phyloP scores from a whole-genome alignment of 2,329 filamentous ascomycete genomes.

The Albifimbria verrucaria region DNA sequence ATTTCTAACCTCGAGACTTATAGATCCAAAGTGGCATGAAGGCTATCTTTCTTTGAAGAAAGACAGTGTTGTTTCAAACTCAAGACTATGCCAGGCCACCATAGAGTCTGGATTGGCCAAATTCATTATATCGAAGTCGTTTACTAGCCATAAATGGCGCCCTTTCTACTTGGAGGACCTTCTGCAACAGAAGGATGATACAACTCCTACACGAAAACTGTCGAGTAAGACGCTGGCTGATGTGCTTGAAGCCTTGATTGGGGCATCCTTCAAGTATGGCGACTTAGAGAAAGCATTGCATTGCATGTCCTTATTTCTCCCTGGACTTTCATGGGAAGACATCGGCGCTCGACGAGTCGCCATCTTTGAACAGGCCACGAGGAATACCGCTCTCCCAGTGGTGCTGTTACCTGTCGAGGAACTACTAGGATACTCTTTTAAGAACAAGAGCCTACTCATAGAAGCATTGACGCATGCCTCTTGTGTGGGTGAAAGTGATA shows the following conservation, averaged over 20 bases:
- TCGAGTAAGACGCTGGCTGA: constrained; percentile 83
- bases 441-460: constrained; percentile 62
- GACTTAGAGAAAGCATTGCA: constrained; percentile 56
- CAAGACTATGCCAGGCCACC: constrained; percentile 64
- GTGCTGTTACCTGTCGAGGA: constrained; percentile 53
- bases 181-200: constrained; percentile 14
- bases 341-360: constrained; percentile 35
- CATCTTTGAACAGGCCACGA: constrained; percentile 40
- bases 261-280: constrained; percentile 68
- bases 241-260: constrained; percentile 81
- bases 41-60: constrained; percentile 69
- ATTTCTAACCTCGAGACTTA: neutral
- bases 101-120: constrained; percentile 61
- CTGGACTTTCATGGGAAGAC: constrained; percentile 53
- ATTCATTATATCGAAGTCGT: constrained; percentile 67
- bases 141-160: constrained; percentile 70
- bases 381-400: constrained; percentile 30
- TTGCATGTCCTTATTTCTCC: constrained; percentile 66
- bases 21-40: constrained; percentile 70
- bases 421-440: constrained; percentile 70
- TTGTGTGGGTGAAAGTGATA: constrained; percentile 37
- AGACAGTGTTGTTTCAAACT: constrained; percentile 70
- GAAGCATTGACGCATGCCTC: constrained; percentile 83
- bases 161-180: constrained; percentile 53
- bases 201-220: constrained; percentile 32